Base-by-base conservation (phyloP, 139 green algal species). In the Eudorina sp. region DNA sequence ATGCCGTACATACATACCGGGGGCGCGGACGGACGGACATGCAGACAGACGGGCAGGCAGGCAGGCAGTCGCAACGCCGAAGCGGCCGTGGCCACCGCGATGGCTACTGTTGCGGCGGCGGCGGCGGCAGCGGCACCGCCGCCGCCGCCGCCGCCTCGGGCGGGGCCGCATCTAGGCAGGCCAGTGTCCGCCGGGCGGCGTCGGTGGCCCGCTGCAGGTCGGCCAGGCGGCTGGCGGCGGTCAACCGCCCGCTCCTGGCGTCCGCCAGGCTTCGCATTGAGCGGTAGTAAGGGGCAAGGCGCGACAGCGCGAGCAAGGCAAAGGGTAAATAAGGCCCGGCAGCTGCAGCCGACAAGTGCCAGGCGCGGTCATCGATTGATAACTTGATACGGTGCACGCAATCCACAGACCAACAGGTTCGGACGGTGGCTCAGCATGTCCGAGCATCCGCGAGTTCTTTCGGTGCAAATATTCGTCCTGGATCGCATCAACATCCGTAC, bases 121-220 rank as follows among this genome's bases (percentile, higher is more conserved):
- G 55, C 55, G 55, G 55, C 19, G 18, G 55, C 55, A 31, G 55
- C 19, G 55, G 55, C 55, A 8, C 13, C 13, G 5, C 14, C 5
- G 55, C 19, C 55, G 13, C 19, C 11, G 13, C 27, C n/a, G n/a
- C n/a, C n/a, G n/a, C n/a, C n/a, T n/a, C n/a, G n/a, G n/a, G n/a
- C n/a, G n/a, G n/a, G 21, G 36, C 38, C 25, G 18, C 66, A 25
- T 68, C 75, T n/a, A 83, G 75, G 31, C 75, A 83, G 3, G 38
- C 34, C 25, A 85, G 78, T 27, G 78, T 85, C 36, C 58, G 55
- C 19, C 55, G 55, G 1, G 78, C 78, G 23, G 78, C 78, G 9
- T 74, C 78, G 11, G 9, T 74, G 53, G 38, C 78, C 6, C 58
- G 53, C 53, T 85, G 78, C 78, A 85, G 78, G 3, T 85, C 78